Percentiles rank a stretch among this genome's conserved stretches.
Evolutionary conservation across 208 protist genomes (phyloP).

Genomic region (Acanthamoeba castellanii): DNA sequence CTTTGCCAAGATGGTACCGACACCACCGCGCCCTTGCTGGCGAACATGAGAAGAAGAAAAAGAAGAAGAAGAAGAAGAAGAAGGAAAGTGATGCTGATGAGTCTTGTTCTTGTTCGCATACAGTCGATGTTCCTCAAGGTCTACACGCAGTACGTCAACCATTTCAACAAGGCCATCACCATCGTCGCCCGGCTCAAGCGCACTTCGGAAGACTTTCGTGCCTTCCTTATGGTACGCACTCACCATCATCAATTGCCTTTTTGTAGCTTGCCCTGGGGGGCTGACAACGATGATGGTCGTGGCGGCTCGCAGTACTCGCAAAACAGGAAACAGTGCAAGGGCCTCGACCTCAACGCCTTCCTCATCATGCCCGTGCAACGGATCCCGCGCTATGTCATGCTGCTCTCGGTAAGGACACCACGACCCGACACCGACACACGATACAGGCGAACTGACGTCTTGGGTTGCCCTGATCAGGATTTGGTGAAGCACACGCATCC

Average conservation of each 20-base stretch:
- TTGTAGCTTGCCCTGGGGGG: too few species aligned
- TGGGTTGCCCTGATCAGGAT: constrained; percentile 70
- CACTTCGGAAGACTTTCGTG: background rate
- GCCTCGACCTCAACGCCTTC: constrained; percentile 79
- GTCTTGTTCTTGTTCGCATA: too few species aligned
- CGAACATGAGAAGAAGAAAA: too few species aligned
- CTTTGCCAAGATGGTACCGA: constrained; percentile 71
- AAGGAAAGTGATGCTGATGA: too few species aligned
- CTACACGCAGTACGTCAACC: constrained; percentile 85
- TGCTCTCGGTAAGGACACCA: background rate
- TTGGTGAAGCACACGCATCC: constrained; percentile 74
- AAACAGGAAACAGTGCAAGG: constrained; percentile 67
- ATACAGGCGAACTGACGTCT: background rate
- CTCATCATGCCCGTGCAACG: constrained; percentile 85
- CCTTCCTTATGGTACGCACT: constrained; percentile 66
- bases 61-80: too few species aligned
- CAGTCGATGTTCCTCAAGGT: constrained; percentile 82
- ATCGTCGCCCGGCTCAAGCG: constrained; percentile 60
- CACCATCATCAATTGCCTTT: constrained; percentile 74
- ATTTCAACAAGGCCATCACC: constrained; percentile 81
- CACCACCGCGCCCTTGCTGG: too few species aligned
- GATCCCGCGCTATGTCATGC: constrained; percentile 82
- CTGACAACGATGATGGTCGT: too few species aligned
- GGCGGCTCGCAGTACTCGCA: constrained; percentile 29
- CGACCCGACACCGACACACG: background rate